Evolutionary conservation across 2,329 filamentous ascomycete species (phyloP), one percentile per base, ranked within the genome.

Genomic region (Pseudocercospora macadamiae): DNA sequence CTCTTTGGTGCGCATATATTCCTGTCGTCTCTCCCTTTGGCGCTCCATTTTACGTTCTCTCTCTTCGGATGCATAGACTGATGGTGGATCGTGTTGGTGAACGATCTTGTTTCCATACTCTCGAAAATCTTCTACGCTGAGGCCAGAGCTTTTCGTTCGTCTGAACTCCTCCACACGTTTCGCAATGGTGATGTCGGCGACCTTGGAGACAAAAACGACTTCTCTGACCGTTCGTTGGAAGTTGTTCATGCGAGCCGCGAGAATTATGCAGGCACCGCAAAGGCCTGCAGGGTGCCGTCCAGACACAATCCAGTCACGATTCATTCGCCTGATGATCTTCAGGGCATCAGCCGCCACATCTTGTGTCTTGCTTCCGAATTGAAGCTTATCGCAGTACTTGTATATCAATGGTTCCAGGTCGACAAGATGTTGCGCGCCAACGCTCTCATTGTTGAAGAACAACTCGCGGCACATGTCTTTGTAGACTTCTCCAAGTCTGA

Each of bases 191-290:
- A 91, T 85, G 65, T 96, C 96, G 39, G 93, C 96, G 51, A 97
- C 93, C 73, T 97, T 97, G 73, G 97, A 93, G 34, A 97, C 90
- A 73, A 96, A 97, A n/a, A 97, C 93, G 7, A 99, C 90, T 75
- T 99, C 95, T 26, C 92, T 86, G 10, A 96, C 87, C 0, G 92
- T 96, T 16, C 95, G 88, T 44, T 93, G 89, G 72, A 96, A 99
- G 75, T 97, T 97, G 82, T 97, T 96, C 89, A 97, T 97, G 53
- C 95, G 89, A 7, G 95, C 93, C 5, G 95, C 95, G 73, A 99
- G 88, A 61, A 99, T 90, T 48, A 99, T 83, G 66, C 93, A 96
- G 10, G 95, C 95, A 62, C 95, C 95, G 73, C 93, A 97, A 55
- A 97, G 88, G 65, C 95, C 95, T 5, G 93, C 93, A 14, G 95